A percentile compares a stretch with the other conserved stretches of the same genome.
These are phyloP conservation scores for Nicotiana tomentosiformis DNA, from an alignment of 257 asterid genomes.

Conservation along the genomic window DNA sequence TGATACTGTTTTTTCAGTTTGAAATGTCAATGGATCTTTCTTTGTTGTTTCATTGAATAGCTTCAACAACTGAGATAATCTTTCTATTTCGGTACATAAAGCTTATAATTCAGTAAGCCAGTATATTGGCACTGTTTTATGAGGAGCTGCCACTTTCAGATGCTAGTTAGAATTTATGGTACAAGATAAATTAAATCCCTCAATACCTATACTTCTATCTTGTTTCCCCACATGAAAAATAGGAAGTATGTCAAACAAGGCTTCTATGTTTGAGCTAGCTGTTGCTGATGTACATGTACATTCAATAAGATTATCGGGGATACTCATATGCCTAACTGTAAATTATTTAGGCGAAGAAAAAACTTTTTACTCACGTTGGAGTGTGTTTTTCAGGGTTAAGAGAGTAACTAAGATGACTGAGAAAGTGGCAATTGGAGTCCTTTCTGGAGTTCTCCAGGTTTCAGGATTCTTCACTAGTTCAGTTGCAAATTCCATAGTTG, in stretches of 20 bases:
- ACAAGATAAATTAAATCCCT: background rate
- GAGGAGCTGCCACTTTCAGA: background rate
- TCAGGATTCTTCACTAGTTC: slow-evolving; percentile 70
- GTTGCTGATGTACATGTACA: background rate
- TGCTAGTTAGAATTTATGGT: background rate
- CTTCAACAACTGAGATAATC: background rate
- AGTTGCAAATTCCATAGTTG: slow-evolving; percentile 71
- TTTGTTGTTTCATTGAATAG: background rate
- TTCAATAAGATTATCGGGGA: background rate
- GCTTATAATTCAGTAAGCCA: background rate
- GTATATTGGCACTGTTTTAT: background rate
- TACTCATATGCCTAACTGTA: background rate
- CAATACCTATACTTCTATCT: background rate
- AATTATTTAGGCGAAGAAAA: background rate
- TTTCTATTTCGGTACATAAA: background rate
- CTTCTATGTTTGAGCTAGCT: background rate
- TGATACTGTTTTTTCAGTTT: background rate
- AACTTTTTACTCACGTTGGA: background rate
- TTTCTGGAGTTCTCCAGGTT: slow-evolving; percentile 84
- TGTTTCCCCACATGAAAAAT: background rate
- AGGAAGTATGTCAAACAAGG: background rate
- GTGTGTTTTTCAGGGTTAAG: slow-evolving; percentile 58
- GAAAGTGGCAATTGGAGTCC: slow-evolving; percentile 82
- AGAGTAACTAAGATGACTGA: slow-evolving; percentile 81
- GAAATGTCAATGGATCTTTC: background rate